Evolutionary conservation across 192 early-diverging fungal species (phyloP).

Genomic region (Allomyces javanicus): DNA sequence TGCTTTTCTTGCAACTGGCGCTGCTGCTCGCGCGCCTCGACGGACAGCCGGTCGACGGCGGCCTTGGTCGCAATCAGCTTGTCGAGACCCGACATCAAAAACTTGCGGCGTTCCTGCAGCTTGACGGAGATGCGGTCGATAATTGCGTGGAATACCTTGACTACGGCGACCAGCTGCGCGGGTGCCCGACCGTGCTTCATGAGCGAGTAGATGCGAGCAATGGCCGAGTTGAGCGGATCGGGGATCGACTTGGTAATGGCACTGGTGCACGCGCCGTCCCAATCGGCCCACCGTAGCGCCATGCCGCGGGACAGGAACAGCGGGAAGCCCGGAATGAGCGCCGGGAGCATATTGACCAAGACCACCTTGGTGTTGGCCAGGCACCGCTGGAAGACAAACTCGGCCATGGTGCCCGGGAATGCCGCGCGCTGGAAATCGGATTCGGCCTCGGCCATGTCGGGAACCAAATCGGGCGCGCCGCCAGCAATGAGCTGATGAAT

Average conservation of each 20-base stretch:
- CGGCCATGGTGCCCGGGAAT: not conserved
- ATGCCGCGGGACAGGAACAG: not conserved
- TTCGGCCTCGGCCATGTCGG: not conserved
- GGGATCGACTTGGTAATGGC: not conserved
- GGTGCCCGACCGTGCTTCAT: not conserved
- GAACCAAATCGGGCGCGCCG: not conserved
- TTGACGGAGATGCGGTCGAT: not conserved
- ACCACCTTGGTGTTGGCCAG: not conserved
- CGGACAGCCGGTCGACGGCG: slow-evolving; percentile 31
- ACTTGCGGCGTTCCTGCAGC: not conserved
- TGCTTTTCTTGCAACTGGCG: slow-evolving; percentile 29
- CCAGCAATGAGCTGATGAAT: not conserved
- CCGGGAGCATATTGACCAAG: not conserved
- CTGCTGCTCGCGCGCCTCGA: slow-evolving; percentile 24
- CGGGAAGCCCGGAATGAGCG: not conserved
- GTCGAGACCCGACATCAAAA: slow-evolving; percentile 17
- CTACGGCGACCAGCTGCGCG: not conserved
- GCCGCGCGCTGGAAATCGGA: not conserved
- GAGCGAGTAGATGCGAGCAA: not conserved
- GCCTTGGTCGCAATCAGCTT: slow-evolving; percentile 31
- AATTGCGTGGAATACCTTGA: no score
- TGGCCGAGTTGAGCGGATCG: not conserved
- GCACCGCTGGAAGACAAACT: not conserved
- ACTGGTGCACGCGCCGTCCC: not conserved
- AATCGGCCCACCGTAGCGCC: not conserved